Percentiles rank a stretch among this genome's conserved stretches.
phyloP scores from a whole-genome alignment of 108 stramenopile genomes.

The Skeletonema tropicum region DNA sequence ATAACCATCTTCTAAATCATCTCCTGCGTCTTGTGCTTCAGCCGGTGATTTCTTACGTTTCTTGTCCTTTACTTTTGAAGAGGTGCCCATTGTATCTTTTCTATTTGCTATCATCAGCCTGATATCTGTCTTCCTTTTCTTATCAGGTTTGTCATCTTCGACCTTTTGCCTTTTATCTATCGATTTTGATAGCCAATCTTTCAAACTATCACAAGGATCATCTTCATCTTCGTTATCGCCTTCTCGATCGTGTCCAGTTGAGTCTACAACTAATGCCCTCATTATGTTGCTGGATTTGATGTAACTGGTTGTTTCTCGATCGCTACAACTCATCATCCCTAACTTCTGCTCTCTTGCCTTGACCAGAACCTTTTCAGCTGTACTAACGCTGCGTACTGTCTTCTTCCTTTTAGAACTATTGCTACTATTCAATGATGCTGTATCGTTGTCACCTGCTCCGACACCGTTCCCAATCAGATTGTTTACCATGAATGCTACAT shows the following conservation, averaged over 20 bases:
- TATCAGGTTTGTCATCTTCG: background rate
- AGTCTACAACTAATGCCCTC: conserved; percentile 7
- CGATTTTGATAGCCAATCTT: conserved; percentile 44
- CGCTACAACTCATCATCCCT: conserved; percentile 18
- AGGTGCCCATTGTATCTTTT: background rate
- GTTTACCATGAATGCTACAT: conserved; percentile 55
- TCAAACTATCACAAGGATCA: conserved; percentile 8
- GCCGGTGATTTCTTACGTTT: conserved; percentile 1
- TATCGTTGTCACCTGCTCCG: conserved; percentile 19
- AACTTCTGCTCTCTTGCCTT: conserved; percentile 24
- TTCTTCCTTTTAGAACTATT: conserved; percentile 25
- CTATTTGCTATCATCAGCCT: background rate
- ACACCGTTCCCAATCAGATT: conserved; percentile 31
- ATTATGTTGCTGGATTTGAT: background rate
- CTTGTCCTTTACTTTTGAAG: background rate
- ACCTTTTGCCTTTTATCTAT: conserved; percentile 1
- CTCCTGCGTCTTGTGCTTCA: conserved; percentile 23
- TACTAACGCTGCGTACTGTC: conserved; percentile 22
- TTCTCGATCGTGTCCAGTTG: background rate
- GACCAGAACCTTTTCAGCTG: conserved; percentile 38
- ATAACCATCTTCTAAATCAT: conserved; percentile 61
- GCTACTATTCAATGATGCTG: conserved; percentile 16
- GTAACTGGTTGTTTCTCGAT: conserved; percentile 4
- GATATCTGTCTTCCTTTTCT: background rate
- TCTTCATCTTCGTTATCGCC: conserved; percentile 19